These are phyloP conservation scores for Blastocystis sp. DNA, from an alignment of 352 stramenopile species.

Conservation along the genomic window DNA sequence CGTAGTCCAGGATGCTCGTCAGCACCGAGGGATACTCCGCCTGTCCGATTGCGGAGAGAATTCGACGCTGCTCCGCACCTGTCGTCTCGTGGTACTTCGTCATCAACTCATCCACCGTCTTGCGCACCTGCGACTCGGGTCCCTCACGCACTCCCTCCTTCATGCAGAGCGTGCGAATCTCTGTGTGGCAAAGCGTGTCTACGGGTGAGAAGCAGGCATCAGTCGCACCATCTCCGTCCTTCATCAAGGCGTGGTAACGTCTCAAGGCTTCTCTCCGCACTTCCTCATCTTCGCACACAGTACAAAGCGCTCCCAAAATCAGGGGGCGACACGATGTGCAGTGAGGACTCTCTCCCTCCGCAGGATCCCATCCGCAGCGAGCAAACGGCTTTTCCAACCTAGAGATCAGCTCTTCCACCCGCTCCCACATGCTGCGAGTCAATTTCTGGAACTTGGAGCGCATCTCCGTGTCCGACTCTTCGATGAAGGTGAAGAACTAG, in stretches of 20 bases:
- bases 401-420: neutral
- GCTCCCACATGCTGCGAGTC: neutral
- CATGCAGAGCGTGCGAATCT: constrained; percentile 56
- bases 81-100: constrained; percentile 65
- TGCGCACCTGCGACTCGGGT: constrained; percentile 66
- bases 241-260: neutral
- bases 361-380: constrained; percentile 23
- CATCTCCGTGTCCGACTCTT: neutral
- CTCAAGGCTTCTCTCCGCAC: neutral
- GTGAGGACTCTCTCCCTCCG: neutral
- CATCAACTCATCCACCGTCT: constrained; percentile 71
- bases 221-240: neutral
- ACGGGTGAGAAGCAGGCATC: neutral
- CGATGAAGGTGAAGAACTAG: neutral
- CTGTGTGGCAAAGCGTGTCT: constrained; percentile 7
- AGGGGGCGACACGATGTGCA: neutral
- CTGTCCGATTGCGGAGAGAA: constrained; percentile 68
- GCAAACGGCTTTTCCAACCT: neutral
- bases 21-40: constrained; percentile 67
- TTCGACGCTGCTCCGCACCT: constrained; percentile 34
- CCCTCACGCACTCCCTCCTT: constrained; percentile 70
- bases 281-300: neutral
- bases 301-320: constrained; percentile 2
- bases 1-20: constrained; percentile 72
- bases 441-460: neutral